phyloP scores from a whole-genome alignment of 345 rosid genomes.

The Eucalyptus marginata region DNA sequence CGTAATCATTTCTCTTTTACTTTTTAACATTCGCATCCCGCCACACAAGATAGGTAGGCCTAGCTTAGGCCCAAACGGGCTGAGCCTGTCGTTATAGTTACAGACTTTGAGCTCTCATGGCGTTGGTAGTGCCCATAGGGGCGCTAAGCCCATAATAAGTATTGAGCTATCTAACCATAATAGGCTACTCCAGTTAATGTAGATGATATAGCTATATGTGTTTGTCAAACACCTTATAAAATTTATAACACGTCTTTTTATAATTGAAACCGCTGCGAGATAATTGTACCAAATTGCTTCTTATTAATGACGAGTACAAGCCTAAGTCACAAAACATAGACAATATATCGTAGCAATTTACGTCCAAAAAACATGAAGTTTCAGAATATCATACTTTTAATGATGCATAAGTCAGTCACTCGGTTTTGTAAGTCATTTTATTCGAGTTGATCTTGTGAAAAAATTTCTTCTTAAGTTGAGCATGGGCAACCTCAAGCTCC shows the following conservation, averaged over 20 bases:
- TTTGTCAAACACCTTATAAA: not conserved
- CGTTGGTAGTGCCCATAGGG: not conserved
- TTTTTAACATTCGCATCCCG: not conserved
- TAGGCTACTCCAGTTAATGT: not conserved
- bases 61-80: not conserved
- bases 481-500: not conserved
- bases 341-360: not conserved
- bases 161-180: not conserved
- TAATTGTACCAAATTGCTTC: not conserved
- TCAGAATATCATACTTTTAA: not conserved
- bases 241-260: not conserved
- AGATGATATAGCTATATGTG: not conserved
- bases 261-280: not conserved
- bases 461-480: not conserved
- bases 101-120: not conserved
- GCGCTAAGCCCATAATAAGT: not conserved
- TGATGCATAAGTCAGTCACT: not conserved
- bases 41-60: not conserved
- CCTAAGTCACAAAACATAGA: not conserved
- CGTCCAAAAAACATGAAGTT: not conserved
- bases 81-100: not conserved
- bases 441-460: not conserved
- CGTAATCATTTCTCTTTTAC: too few species aligned
- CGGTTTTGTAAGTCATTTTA: not conserved
- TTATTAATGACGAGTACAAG: not conserved